Evolutionary conservation across 2,329 filamentous ascomycete species (phyloP), one percentile per base, ranked within the genome.

Genomic region (Hortaea sp.): DNA sequence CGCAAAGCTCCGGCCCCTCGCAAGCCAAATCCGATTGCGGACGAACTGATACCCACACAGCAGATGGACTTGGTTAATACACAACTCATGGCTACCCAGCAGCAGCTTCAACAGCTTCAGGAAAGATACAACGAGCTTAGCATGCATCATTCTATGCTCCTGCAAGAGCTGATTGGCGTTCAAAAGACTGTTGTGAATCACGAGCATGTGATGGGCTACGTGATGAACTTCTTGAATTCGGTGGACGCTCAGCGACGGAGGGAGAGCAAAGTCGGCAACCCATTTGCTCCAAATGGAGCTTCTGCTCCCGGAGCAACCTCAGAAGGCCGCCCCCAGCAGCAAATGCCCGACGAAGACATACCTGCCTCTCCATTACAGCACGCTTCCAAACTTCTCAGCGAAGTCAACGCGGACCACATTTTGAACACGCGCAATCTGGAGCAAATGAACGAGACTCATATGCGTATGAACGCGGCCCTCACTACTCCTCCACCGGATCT

Each of bases 1-100:
- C 78, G 92, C 57, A 98, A 98, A 69, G 90, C 92, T 2, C 92
- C 92, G 0, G 88, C 90, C 1, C 86, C 90, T 3, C 76, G 90
- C 54, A 97, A 95, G 63, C 67, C 76, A 30, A 71, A 71, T 47
- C 67, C 71, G 7, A 64, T 72, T 12, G 83, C 82, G 47, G 88
- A 95, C 44, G 76, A 84, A 40, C 82, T 85, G 47, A 79, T 86
- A 27, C 85, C 88, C 1, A 83, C 82, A 27, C 88, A 94, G 63
- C 90, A 95, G 64, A 84, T 95, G 62, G 85, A 90, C 53, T 77
- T 95, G 54, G 78, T 95, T 58, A 90, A 88, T 64, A 85, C 88
- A 58, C 88, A 94, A 57, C 73, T 95, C 43, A 80, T 88, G 44
- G 90, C 89, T 7, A 94, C 89, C 5, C 88, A 95, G 60, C 87